Base-by-base conservation (phyloP, 352 stramenopile species). In the Pseudoperonospora humuli region DNA sequence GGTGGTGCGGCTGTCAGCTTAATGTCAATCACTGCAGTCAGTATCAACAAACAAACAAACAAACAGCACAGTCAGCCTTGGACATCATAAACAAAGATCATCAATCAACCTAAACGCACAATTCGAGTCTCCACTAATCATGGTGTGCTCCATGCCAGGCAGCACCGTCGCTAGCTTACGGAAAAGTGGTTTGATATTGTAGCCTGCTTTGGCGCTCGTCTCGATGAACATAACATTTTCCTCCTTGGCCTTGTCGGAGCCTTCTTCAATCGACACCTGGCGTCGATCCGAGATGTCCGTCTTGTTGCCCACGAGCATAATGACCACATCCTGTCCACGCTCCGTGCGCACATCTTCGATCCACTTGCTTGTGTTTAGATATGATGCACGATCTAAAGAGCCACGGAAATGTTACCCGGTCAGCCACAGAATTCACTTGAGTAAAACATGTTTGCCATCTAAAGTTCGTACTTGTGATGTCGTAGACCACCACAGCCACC, bases 241-340 rank as follows among this genome's bases (percentile, higher is more conserved):
- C 52, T 98, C 94, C 54, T 96, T 97, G 21, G 96, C 94, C 46
- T 97, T 97, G 64, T 98, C 95, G 20, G 97, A 92, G 24, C 96
- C 97, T 59, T 99, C 97, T 58, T 99, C 96, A 38, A 97, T 97
- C 29, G 90, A 96, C 7, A 98, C 93, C 60, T 98, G 86, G 37
- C 86, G 83, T 48, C 96, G 95, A 54, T 99, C 96, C 33, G 89
- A 96, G 35, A 99, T 88, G 69, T 99, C 97, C 27, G 96, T 99
- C 76, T 99, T 99, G 75, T 99, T 99, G 42, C 96, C 97, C 25
- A 99, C 97, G 7, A 99, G 73, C 74, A 98, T 98, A 76, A 99
- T 98, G 27, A 99, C 90, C 19, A 99, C 96, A 65, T 99, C 96
- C 51, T 98, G 96, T 28, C 96, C 96, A 46, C 96, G 82, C 64